phyloP scores from a whole-genome alignment of 129 eudicot species.

The Lonicera japonica region DNA sequence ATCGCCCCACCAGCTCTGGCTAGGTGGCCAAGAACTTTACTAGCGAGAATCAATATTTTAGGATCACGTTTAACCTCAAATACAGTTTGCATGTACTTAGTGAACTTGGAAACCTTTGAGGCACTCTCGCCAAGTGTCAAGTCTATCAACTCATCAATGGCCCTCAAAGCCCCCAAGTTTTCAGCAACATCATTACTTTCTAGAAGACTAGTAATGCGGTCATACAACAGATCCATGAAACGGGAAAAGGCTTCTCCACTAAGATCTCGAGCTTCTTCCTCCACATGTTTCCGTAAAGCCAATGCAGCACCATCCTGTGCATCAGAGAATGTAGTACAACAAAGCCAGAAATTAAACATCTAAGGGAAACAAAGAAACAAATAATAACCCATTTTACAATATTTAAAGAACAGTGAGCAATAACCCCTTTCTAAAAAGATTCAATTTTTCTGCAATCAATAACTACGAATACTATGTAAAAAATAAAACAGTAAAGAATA shows the following conservation, averaged over 20 bases:
- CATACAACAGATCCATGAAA: constrained; percentile 91
- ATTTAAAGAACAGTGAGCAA: not conserved
- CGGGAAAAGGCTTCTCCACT: constrained; percentile 91
- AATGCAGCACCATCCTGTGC: constrained; percentile 85
- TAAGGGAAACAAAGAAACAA: not conserved
- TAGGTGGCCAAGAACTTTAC: constrained; percentile 90
- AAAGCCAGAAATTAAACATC: not conserved
- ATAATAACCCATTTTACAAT: not conserved
- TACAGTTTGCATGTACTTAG: constrained; percentile 75
- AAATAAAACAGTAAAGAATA: too few relatives aligned
- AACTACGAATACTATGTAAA: too few relatives aligned
- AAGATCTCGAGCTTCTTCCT: constrained; percentile 88
- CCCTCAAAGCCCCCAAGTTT: constrained; percentile 91
- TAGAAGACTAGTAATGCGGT: constrained; percentile 62
- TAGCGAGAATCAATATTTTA: constrained; percentile 72
- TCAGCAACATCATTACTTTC: constrained; percentile 86
- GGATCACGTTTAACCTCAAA: constrained; percentile 89
- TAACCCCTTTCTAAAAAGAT: not conserved
- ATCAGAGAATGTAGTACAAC: constrained; percentile 3
- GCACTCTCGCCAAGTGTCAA: constrained; percentile 86
- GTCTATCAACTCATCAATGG: constrained; percentile 88
- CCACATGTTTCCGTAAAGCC: constrained; percentile 70
- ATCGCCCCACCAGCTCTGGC: constrained; percentile 98
- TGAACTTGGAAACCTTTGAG: constrained; percentile 78
- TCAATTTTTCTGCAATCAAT: not conserved